Base-by-base conservation (phyloP, 2,329 filamentous ascomycete genomes). In the Magnaporthales sp. region DNA sequence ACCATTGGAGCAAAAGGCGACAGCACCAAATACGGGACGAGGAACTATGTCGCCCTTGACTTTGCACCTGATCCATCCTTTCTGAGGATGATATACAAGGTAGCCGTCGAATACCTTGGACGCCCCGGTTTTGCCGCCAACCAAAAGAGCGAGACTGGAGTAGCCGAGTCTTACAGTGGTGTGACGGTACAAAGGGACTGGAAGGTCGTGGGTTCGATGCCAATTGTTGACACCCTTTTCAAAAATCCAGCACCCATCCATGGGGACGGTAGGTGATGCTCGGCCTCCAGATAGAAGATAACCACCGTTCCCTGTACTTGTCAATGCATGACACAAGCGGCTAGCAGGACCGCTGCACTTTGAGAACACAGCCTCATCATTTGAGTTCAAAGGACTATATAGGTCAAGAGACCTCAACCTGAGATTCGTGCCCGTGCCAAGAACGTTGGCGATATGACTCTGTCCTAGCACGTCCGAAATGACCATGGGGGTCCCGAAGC, bases 321-420 rank as follows among this genome's bases (percentile, higher is more conserved):
- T 93, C 24, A 93, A 80, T 0, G 91, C 90, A 75, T 95, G 91
- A 71, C 91, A 95, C 81, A 94, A 89, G 61, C 89, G 78, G 64
- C 75, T 75, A 4, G 76, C 70, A 26, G 83, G 84, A 0, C 78
- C 78, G 4, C 70, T 71, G 19, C 15, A 67, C 68, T 67, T 70
- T 29, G n/a, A 26, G 31, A 64, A 51, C 24, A 22, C 31, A 19
- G 62, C n/a, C 11, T 26, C 32, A 6, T 19, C 22, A 61, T 66
- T 65, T 66, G 68, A 58, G 71, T 32, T 61, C 67, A 66, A 38
- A 67, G 70, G 68, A 67, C 66, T 67, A 69, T 83, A 87, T 1
- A 87, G 68, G 71, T 88, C 86, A 69, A 76, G 83, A 67, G 85
- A 80, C 70, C 77, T 77, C 69, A 79, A 74, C 62, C 83, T 80